phyloP scores from a whole-genome alignment of 352 stramenopile genomes.

The Pythium sukuiense region DNA sequence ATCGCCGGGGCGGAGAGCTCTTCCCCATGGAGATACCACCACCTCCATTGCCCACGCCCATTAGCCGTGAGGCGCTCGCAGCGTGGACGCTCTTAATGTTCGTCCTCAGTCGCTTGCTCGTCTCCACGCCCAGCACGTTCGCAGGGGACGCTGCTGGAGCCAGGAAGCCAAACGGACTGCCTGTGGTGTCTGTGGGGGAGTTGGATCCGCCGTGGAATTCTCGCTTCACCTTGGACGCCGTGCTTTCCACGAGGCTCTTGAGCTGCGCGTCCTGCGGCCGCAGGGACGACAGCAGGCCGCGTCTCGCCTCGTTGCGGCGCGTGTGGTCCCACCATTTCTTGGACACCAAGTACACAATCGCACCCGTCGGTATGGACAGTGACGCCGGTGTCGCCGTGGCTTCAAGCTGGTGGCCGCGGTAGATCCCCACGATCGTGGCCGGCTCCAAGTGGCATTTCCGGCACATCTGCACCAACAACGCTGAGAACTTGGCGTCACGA shows the following conservation, averaged over 20 bases:
- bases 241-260: slow-evolving; percentile 38
- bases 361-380: slow-evolving; percentile 42
- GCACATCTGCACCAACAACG: slow-evolving; percentile 43
- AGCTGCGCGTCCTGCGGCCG: slow-evolving; percentile 48
- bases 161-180: not conserved
- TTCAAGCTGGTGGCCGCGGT: slow-evolving; percentile 50
- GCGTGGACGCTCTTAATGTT: slow-evolving; percentile 8
- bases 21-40: slow-evolving; percentile 2
- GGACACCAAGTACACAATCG: slow-evolving; percentile 48
- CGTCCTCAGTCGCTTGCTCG: not conserved
- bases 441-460: slow-evolving; percentile 37
- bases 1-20: not conserved
- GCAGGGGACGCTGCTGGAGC: not conserved
- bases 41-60: not conserved
- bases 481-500: slow-evolving; percentile 33
- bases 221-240: slow-evolving; percentile 46
- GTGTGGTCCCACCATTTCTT: slow-evolving; percentile 58
- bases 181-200: not conserved
- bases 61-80: slow-evolving; percentile 14
- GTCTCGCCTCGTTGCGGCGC: slow-evolving; percentile 49
- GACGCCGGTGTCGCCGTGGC: slow-evolving; percentile 28
- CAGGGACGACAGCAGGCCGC: slow-evolving; percentile 47
- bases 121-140: not conserved
- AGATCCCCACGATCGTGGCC: slow-evolving; percentile 33
- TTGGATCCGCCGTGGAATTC: slow-evolving; percentile 10